Evolutionary conservation across 176 grass and related monocot species (phyloP).

Genomic region (Phoenix roebelenii): DNA sequence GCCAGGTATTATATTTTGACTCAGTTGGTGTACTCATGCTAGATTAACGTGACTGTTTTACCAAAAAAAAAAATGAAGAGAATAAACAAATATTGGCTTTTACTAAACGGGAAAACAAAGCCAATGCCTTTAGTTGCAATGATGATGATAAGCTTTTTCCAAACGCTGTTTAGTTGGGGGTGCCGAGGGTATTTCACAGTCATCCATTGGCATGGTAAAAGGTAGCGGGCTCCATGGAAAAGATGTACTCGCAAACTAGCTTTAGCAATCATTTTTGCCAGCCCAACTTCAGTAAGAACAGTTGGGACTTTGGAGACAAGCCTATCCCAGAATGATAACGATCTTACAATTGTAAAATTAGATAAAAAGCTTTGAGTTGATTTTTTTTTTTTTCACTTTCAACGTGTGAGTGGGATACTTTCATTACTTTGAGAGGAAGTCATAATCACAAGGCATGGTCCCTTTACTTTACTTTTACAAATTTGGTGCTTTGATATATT

Average conservation of each 20-base stretch:
- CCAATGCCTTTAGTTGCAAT: background rate
- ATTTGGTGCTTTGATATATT: too few relatives aligned
- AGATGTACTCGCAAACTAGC: background rate
- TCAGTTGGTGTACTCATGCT: too few relatives aligned
- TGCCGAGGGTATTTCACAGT: background rate
- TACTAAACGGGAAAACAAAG: background rate
- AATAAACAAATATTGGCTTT: slow-evolving; percentile 7
- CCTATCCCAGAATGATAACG: background rate
- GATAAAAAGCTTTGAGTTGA: background rate
- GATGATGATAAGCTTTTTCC: slow-evolving; percentile 5
- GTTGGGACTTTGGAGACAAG: slow-evolving; percentile 4
- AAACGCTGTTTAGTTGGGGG: background rate
- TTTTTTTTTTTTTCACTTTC: background rate
- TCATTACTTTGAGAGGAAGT: background rate
- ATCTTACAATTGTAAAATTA: too few relatives aligned
- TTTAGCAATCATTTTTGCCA: background rate
- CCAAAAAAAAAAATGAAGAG: background rate
- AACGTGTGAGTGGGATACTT: too few relatives aligned
- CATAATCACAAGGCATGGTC: background rate
- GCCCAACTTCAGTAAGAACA: background rate
- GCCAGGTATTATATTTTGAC: too few relatives aligned
- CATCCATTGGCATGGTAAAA: slow-evolving; percentile 1
- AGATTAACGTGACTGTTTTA: too few relatives aligned
- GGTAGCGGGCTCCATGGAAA: background rate
- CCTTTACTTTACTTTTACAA: background rate